Conservation (phyloP, 306 rosid genomes). For the Casuarina glauca region DNA sequence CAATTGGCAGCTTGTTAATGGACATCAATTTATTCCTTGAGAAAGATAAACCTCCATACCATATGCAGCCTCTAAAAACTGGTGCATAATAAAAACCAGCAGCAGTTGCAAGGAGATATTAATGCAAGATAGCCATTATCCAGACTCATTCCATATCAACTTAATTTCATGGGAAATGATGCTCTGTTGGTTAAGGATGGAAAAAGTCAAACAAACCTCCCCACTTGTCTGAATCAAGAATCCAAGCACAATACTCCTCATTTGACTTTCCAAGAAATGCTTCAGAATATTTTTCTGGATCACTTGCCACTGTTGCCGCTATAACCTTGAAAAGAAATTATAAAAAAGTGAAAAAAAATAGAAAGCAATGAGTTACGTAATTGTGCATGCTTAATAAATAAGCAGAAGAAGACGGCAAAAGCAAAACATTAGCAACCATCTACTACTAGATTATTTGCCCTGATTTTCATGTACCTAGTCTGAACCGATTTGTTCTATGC, state of each 20-base stretch:
- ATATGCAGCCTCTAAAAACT: constrained; percentile 9
- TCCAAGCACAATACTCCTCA: constrained; percentile 86
- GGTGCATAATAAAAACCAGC: constrained; percentile 15
- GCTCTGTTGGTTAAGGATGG: constrained; percentile 8
- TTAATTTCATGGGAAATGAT: background rate
- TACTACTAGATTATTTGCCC: background rate
- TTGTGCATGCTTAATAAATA: constrained; percentile 14
- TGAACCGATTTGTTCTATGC: background rate
- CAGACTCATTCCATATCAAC: background rate
- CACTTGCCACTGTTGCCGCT: constrained; percentile 91
- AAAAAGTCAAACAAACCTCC: constrained; percentile 68
- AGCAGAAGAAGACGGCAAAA: background rate
- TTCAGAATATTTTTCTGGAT: constrained; percentile 73
- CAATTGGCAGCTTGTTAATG: background rate
- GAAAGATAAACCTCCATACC: background rate
- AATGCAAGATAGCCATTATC: background rate
- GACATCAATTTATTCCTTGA: background rate
- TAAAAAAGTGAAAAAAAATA: constrained; percentile 13
- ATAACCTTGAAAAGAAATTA: constrained; percentile 60
- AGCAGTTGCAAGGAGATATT: constrained; percentile 15
- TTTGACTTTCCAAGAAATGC: constrained; percentile 93
- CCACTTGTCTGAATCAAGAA: constrained; percentile 91
- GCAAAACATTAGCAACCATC: background rate
- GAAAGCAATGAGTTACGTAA: constrained; percentile 7
- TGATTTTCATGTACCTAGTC: background rate